Evolutionary conservation across 2,329 filamentous ascomycete species (phyloP), one percentile per base, ranked within the genome.

Genomic region (Chaetoscypha palmicola): DNA sequence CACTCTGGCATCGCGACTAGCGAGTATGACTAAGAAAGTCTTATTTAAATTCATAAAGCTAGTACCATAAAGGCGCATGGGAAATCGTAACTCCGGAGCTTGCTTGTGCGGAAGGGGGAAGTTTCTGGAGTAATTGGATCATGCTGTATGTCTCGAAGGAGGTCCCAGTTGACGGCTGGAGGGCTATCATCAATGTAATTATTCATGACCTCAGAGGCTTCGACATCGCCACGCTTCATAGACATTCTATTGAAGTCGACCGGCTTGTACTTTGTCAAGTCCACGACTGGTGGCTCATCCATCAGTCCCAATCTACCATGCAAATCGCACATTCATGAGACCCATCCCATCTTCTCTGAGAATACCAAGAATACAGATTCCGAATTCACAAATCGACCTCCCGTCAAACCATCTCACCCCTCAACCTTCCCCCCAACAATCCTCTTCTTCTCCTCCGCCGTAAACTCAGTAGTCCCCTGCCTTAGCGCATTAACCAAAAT

Each of bases 401-500:
- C 9, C 17, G 8, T 23, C 11, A 22, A 22, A 9, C 7, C 17
- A 3, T 37, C 17, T 37, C 34, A 37, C 19, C 19, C 38, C n/a
- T 14, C 22, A 14, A 11, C 37, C 17, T 40, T 32, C 12, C 41
- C 41, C 10, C 14, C 30, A n/a, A 41, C 44, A 33, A 62, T 47
- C 34, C 54, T 54, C 51, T 55, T 64, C 64, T 69, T 70, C 57
- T 78, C 74, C 41, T 71, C 73, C n/a, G 58, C 54, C 9, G 70
- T 68, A 59, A 85, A 86, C 48, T 81, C 72, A 4, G 65, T 67
- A 3, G 74, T 74, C 0, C 84, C 84, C 58, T 88, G 83, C 65
- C 77, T 76, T 52, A 89, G 62, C 3, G 83, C 81, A 55, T 76
- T 69, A 24, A 89, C 72, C 32, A 89, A 71, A 58, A 86, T 73